Evolutionary conservation across 768 basidiomycete genomes (phyloP).

Genomic region (Podaxis sp.): DNA sequence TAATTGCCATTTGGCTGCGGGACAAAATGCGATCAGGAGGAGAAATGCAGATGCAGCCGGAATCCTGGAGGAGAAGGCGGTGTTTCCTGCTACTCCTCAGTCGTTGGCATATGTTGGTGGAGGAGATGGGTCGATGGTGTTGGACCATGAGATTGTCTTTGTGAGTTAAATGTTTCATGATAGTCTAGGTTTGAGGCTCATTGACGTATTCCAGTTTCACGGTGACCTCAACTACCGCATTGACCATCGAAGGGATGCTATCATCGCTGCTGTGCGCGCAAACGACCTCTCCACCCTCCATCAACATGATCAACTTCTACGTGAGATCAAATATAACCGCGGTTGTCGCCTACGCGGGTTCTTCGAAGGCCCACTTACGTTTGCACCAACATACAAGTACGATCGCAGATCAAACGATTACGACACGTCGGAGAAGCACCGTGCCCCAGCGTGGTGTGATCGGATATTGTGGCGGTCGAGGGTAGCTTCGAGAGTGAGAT

Average conservation of each 20-base stretch:
- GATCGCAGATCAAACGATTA: conserved; percentile 77
- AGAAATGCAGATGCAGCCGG: conserved; percentile 87
- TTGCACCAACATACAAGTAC: conserved; percentile 95
- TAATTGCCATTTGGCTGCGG: conserved; percentile 97
- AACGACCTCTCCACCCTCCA: conserved; percentile 65
- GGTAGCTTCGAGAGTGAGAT: conserved; percentile 55
- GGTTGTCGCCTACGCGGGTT: conserved; percentile 84
- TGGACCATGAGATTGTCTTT: conserved; percentile 95
- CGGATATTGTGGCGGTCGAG: conserved; percentile 79
- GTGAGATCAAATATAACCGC: conserved; percentile 88
- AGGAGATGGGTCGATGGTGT: conserved; percentile 88
- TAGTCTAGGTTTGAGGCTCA: neutral
- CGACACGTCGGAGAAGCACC: conserved; percentile 86
- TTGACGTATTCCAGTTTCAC: conserved; percentile 53
- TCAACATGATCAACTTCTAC: conserved; percentile 83
- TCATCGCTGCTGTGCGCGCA: conserved; percentile 67
- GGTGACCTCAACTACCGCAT: conserved; percentile 99
- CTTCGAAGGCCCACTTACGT: conserved; percentile 77
- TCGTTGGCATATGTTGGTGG: conserved; percentile 79
- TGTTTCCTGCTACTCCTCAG: conserved; percentile 61
- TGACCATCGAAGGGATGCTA: conserved; percentile 85
- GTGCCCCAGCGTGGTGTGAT: conserved; percentile 96
- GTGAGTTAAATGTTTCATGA: conserved; percentile 41
- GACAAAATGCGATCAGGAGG: conserved; percentile 78
- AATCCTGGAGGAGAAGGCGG: conserved; percentile 78